phyloP scores from a whole-genome alignment of 371 early-diverging fungal species.

The Mortierella polycephala region DNA sequence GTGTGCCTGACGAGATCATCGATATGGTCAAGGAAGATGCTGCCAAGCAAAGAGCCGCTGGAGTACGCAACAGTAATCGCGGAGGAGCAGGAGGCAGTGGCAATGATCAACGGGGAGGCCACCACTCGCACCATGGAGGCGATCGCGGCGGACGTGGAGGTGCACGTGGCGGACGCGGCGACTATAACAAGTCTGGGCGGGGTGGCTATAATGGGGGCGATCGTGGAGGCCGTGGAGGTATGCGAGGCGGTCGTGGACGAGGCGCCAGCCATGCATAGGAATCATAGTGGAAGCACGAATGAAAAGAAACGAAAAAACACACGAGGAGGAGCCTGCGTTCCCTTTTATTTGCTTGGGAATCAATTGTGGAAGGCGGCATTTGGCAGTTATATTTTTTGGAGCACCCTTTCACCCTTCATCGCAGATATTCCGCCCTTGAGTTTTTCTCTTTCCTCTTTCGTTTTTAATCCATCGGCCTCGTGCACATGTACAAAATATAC shows the following conservation, averaged over 20 bases:
- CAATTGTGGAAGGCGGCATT: no score
- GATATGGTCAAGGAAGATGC: constrained; percentile 89
- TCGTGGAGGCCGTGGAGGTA: constrained; percentile 59
- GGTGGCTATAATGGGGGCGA: constrained; percentile 55
- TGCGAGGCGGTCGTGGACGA: constrained; percentile 58
- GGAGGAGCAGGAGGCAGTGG: constrained; percentile 52
- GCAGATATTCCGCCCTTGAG: background rate
- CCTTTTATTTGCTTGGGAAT: no score
- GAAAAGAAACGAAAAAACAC: background rate
- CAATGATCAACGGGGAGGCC: constrained; percentile 54
- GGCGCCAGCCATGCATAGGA: constrained; percentile 37
- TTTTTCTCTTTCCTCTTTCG: background rate
- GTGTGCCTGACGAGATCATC: constrained; percentile 92
- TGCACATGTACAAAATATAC: constrained; percentile 13
- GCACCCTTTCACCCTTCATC: no score
- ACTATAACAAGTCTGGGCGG: constrained; percentile 57
- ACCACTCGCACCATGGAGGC: constrained; percentile 49
- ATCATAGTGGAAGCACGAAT: background rate
- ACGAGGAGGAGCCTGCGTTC: background rate
- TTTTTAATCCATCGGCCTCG: background rate
- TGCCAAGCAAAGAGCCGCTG: constrained; percentile 52
- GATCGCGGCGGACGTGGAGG: constrained; percentile 64
- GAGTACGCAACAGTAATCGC: constrained; percentile 57
- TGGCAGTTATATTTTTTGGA: no score
- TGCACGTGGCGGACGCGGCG: constrained; percentile 66